These are phyloP conservation scores for Venturia effusa DNA, from an alignment of 2,329 filamentous ascomycete species.

Conservation along the genomic window DNA sequence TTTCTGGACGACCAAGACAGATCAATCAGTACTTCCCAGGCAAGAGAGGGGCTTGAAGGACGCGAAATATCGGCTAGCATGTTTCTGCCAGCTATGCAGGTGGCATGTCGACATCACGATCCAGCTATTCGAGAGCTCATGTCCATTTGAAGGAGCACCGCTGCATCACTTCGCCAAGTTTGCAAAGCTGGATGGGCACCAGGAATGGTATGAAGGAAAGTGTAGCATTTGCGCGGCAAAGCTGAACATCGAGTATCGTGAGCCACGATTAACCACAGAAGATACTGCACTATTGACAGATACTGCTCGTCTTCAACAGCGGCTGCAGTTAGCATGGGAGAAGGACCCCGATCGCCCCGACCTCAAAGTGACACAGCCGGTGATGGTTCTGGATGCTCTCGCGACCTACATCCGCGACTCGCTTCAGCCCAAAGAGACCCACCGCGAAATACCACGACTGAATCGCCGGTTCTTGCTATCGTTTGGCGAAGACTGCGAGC, in stretches of 20 bases:
- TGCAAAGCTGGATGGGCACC: not conserved
- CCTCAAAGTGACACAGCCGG: constrained; percentile 37
- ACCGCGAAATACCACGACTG: constrained; percentile 43
- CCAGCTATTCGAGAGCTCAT: constrained; percentile 19
- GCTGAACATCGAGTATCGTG: constrained; percentile 7
- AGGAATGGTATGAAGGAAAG: constrained; percentile 2
- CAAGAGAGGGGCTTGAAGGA: not conserved
- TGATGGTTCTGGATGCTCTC: constrained; percentile 46
- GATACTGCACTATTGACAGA: constrained; percentile 45
- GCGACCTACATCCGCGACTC: constrained; percentile 51
- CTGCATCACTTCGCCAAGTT: constrained; percentile 47
- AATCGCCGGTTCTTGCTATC: constrained; percentile 56
- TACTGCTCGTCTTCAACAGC: constrained; percentile 36
- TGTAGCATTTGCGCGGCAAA: constrained; percentile 3
- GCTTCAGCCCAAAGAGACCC: constrained; percentile 38
- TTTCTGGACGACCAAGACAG: constrained; percentile 7
- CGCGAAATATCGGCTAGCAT: constrained; percentile 42
- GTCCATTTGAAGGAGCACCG: constrained; percentile 39
- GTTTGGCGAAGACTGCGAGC: constrained; percentile 51
- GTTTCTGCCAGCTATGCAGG: constrained; percentile 51
- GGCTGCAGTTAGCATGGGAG: constrained; percentile 42
- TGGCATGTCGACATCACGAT: constrained; percentile 50
- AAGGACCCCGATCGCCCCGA: constrained; percentile 44
- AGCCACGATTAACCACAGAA: constrained; percentile 34
- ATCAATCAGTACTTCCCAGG: constrained; percentile 7